phyloP scores from a whole-genome alignment of 768 basidiomycete genomes.

The Naematelia encephala region DNA sequence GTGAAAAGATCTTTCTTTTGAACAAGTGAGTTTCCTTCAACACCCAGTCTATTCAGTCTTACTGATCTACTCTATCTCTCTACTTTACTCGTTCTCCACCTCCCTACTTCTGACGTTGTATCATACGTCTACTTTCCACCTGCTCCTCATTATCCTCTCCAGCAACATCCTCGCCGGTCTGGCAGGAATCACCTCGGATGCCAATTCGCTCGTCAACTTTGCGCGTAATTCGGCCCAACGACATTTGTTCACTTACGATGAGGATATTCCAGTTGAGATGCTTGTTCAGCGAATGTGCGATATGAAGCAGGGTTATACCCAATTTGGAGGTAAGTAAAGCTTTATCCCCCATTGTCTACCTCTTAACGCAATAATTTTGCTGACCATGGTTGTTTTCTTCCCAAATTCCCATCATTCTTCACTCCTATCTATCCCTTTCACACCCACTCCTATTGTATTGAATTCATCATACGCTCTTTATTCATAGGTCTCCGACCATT shows the following conservation, averaged over 20 bases:
- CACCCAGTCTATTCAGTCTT: not conserved
- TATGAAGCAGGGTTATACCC: conserved; percentile 97
- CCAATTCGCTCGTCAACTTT: conserved; percentile 94
- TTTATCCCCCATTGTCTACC: not conserved
- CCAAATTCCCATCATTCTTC: conserved; percentile 9
- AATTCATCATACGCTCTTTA: not conserved
- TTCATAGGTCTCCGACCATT: conserved; percentile 88
- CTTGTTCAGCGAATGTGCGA: conserved; percentile 91
- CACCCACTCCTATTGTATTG: not conserved
- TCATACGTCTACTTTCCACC: not conserved
- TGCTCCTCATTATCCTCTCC: conserved; percentile 3
- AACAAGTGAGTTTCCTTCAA: conserved; percentile 57
- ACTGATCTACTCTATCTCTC: too few relatives aligned
- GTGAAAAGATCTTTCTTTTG: conserved; percentile 95
- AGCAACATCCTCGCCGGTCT: conserved; percentile 95
- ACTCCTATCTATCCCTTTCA: not conserved
- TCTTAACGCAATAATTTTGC: not conserved
- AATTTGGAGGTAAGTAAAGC: conserved; percentile 72
- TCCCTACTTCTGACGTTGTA: too few relatives aligned
- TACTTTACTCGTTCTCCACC: not conserved
- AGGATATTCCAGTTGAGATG: conserved; percentile 96
- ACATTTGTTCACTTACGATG: conserved; percentile 85
- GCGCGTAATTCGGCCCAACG: conserved; percentile 84
- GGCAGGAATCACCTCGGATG: conserved; percentile 93
- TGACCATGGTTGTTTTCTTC: not conserved